Base-by-base conservation (phyloP, 2,329 filamentous ascomycete genomes). In the Penicillium sp. region DNA sequence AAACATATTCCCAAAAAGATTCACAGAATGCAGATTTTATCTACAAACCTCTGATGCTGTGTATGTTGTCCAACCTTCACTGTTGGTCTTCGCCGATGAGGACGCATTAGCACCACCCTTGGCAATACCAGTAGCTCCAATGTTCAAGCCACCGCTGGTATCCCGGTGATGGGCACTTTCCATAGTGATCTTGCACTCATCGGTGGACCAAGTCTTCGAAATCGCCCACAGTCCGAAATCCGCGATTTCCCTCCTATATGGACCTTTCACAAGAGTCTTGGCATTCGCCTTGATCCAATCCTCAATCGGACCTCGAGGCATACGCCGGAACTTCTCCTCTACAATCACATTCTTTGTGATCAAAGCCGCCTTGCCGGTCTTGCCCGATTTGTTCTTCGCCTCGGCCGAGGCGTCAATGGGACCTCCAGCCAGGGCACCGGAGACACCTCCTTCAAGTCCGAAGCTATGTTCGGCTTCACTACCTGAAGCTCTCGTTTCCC, bases 71-170 rank as follows among this genome's bases (percentile, higher is more conserved):
- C 54, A 56, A 3, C 51, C 51, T 29, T 53, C n/a, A 15, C 39
- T 45, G 26, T 53, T 34, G 3, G 23, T 23, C 45, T 56, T 53
- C 23, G 39, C 31, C 39, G 24, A n/a, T 3, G 54, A 51, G 2
- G 51, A 53, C 7, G 31, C 51, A 41, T 41, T 53, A 4, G 44
- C 47, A 4, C 54, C 54, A 28, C 38, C 33, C 47, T 56, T 56
- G 3, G 16, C 54, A 39, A 56, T 36, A 15, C 54, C 51, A 38
- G 54, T 56, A 6, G 41, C 54, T 13, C 47, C 51, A 44, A 56
- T 41, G 36, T 51, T 47, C 6, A 56, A 33, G 7, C 54, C 51
- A 4, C 21, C 47, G 21, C 51, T 53, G 18, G 51, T 53, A 45
- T 56, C 54, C 12, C 51, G 51, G 6, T 24, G 50, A 23, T 53